Base-by-base conservation (phyloP, 2,329 filamentous ascomycete genomes). In the Fusarium penzigii region DNA sequence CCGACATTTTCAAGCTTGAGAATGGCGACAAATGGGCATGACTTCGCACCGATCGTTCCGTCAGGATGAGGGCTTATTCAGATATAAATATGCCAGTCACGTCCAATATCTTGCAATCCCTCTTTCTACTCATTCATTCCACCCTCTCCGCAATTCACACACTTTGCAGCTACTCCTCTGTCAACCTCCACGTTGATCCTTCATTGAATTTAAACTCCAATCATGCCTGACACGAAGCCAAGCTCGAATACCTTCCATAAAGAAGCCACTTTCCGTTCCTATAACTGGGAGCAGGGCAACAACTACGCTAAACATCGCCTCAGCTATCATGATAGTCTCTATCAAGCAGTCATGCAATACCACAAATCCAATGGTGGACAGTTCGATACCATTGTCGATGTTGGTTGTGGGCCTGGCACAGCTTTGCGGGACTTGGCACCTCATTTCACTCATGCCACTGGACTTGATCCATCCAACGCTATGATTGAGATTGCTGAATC, bases 321-420 rank as follows among this genome's bases (percentile, higher is more conserved):
- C 1, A 63, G 69, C 44, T 84, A 84, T 61, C 67, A 75, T 42
- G 58, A 68, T 0, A 61, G 59, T 6, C 66, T 85, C n/a, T 82
- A 81, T 67, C 54, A 77, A 3, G 59, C 62, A 39, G 70, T 85
- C 44, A 42, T 80, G 5, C 57, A 72, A 16, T 71, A 77, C 47
- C 82, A 85, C 58, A 65, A 59, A 1, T 68, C 72, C 1, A 76
- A 73, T 0, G 76, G 77, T 17, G 79, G 79, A 12, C 47, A 70
- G 12, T 58, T 78, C 13, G 62, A 69, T 29, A 70, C 67, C 3
- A 55, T 83, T 0, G 62, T 83, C 12, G 82, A 86, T 54, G 67
- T 85, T 6, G 83, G 83, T 32, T 84, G 80, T 59, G 82, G 83
- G 0, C 81, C 82, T 0, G 83, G 82, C 5, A 76, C 66, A 12